phyloP scores from a whole-genome alignment of 1,284 basidiomycete genomes.

The Coriolopsis trogii region DNA sequence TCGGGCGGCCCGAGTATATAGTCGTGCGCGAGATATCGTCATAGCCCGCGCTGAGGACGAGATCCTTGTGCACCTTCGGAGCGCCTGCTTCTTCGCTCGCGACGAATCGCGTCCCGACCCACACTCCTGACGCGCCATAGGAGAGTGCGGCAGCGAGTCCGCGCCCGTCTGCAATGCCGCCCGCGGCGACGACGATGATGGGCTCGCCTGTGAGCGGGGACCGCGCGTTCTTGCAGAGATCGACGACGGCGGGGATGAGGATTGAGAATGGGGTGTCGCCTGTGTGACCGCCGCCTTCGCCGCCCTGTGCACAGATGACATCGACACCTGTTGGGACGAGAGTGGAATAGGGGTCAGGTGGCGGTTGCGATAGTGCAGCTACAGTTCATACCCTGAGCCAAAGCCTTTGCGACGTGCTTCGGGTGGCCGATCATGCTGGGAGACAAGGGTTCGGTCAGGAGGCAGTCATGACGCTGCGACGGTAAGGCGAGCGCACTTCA shows the following conservation, averaged over 20 bases:
- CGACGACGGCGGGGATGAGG: conserved; percentile 79
- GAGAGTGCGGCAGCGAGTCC: conserved; percentile 80
- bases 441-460: not conserved
- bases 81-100: conserved; percentile 83
- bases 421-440: conserved; percentile 85
- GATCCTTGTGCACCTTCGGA: conserved; percentile 80
- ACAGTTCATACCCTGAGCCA: conserved; percentile 64
- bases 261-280: conserved; percentile 79
- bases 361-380: too few species aligned
- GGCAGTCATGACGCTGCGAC: not conserved
- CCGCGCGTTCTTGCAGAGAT: conserved; percentile 63
- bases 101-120: conserved; percentile 93
- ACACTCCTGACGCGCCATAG: conserved; percentile 82
- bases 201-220: conserved; percentile 80
- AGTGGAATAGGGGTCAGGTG: not conserved
- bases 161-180: conserved; percentile 83
- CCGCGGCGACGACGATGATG: conserved; percentile 80
- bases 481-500: conserved; percentile 60
- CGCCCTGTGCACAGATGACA: conserved; percentile 84
- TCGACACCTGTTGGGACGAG: conserved; percentile 80
- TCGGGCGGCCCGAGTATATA: conserved; percentile 83
- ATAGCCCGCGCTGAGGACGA: conserved; percentile 64
- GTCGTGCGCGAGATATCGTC: conserved; percentile 75
- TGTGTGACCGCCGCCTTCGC: conserved; percentile 80
- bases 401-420: conserved; percentile 85